These are phyloP conservation scores for Ophiognomonia clavigignenti-juglandacearum DNA, from an alignment of 2,329 filamentous ascomycete species.

Conservation along the genomic window DNA sequence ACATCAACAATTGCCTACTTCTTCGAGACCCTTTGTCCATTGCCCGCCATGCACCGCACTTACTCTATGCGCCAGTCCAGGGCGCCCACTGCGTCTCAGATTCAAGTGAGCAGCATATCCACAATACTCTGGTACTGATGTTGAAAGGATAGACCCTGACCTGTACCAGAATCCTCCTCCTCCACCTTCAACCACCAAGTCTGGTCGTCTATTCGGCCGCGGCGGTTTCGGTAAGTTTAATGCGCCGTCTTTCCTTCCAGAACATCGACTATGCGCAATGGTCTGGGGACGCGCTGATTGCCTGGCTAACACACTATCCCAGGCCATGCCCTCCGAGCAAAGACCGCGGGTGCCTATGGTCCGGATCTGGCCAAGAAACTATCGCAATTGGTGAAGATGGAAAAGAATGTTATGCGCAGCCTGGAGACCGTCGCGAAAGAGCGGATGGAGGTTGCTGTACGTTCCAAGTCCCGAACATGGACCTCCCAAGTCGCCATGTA, in stretches of 20 bases:
- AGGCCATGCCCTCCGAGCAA: slow-evolving; percentile 67
- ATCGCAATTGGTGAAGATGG: slow-evolving; percentile 98
- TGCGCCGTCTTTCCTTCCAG: neutral
- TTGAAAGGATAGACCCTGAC: slow-evolving; percentile 2
- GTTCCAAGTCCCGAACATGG: slow-evolving; percentile 24
- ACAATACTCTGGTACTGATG: too few species aligned
- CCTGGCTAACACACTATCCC: slow-evolving; percentile 21
- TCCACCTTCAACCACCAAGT: slow-evolving; percentile 86
- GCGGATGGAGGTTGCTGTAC: slow-evolving; percentile 96
- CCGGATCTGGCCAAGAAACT: slow-evolving; percentile 96
- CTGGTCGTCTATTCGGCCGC: slow-evolving; percentile 81
- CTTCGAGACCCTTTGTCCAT: neutral
- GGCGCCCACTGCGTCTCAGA: slow-evolving; percentile 85
- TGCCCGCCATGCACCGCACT: slow-evolving; percentile 81
- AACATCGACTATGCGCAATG: neutral
- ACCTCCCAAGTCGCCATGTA: too few species aligned
- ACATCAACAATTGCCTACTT: neutral
- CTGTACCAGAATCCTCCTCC: slow-evolving; percentile 77
- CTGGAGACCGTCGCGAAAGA: slow-evolving; percentile 92
- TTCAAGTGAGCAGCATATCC: slow-evolving; percentile 54
- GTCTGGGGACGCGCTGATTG: neutral
- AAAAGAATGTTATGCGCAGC: slow-evolving; percentile 99
- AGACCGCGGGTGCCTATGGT: slow-evolving; percentile 70
- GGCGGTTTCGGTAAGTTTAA: slow-evolving; percentile 73
- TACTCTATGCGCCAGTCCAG: slow-evolving; percentile 98